These are phyloP conservation scores for Salvia hispanica DNA, from an alignment of 257 asterid species.

Conservation along the genomic window DNA sequence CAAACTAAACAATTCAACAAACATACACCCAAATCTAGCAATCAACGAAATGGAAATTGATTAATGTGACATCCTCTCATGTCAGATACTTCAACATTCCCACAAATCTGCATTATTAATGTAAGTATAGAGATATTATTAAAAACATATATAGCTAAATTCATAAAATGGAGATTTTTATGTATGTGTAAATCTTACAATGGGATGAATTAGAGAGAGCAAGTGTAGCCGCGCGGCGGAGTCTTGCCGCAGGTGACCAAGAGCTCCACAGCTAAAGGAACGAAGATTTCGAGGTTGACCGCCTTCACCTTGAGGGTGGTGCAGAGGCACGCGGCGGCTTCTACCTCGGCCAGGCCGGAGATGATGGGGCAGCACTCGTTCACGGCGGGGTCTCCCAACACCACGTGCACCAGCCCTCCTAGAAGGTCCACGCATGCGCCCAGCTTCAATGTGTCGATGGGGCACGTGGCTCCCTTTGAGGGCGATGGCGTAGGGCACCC, in stretches of 20 bases:
- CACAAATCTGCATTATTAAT: conserved; percentile 40
- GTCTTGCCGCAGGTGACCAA: conserved; percentile 74
- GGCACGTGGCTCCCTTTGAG: conserved; percentile 49
- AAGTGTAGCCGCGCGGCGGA: conserved; percentile 92
- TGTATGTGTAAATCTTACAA: neutral
- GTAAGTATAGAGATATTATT: no score
- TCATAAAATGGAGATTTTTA: no score
- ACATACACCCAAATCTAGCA: neutral
- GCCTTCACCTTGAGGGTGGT: conserved; percentile 70
- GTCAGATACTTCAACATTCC: conserved; percentile 30
- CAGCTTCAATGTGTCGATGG: conserved; percentile 68
- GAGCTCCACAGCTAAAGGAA: conserved; percentile 75
- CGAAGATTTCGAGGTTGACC: conserved; percentile 53
- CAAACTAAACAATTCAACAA: conserved; percentile 27
- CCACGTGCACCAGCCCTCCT: conserved; percentile 74
- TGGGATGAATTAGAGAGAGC: conserved; percentile 49
- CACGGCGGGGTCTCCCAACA: conserved; percentile 71
- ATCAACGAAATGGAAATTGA: conserved; percentile 9
- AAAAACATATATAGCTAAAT: no score
- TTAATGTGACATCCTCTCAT: conserved; percentile 51
- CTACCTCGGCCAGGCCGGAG: conserved; percentile 58
- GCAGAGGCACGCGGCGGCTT: conserved; percentile 84
- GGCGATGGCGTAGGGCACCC: conserved; percentile 38
- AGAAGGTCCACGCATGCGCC: conserved; percentile 86
- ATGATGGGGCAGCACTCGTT: conserved; percentile 77